Evolutionary conservation across 139 green algal species (phyloP), one percentile per base, ranked within the genome.

Genomic region (Closterium sp.): DNA sequence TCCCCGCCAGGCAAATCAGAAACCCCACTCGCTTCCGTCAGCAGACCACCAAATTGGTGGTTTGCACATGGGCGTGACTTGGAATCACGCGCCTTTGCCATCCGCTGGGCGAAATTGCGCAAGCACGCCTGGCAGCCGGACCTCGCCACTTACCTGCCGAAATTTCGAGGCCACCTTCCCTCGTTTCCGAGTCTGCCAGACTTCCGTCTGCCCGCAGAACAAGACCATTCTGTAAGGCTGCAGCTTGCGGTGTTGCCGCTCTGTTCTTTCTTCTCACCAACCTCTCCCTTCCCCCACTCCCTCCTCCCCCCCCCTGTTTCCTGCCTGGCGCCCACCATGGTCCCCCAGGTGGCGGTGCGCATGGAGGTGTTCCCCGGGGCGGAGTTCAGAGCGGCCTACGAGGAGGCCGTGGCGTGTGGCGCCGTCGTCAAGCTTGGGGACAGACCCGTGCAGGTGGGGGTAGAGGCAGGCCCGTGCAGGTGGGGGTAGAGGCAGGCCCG

Each of bases 391-490:
- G 38, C 89, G 0, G 89, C 89, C 1, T 92, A 92, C 38, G 35
- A 90, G 28, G 89, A 92, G 38, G 89, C 89, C 25, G 21, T 90
- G 23, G 89, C 89, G 28, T 92, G 89, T 43, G 89, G 89, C 23
- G 89, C 89, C 9, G 31, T 85, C 7, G 84, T 92, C 89, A 92
- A 88, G 35, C 38, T 92, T 16, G 89, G 89, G 16, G 89, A 92
- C 89, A 81, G 89, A 21, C 89, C 89, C 25, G 34, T 92, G 31
- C 81, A 92, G 89, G 89, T 89, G 25, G 9, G 85, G 9, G 85
- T 28, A 32, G 28, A 19, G 28, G n/a, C 16, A 32, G 81, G n/a
- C n/a, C n/a, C 28, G 81, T 31, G 38, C 38, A 66, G 38, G 38
- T 34, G 30, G 83, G 30, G 19, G 16, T 66, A 12, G 38, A 66